Percentiles rank a stretch among this genome's conserved stretches.
These are phyloP conservation scores for Kockiozyma suomiensis DNA, from an alignment of 805 yeast species.

Conservation along the genomic window DNA sequence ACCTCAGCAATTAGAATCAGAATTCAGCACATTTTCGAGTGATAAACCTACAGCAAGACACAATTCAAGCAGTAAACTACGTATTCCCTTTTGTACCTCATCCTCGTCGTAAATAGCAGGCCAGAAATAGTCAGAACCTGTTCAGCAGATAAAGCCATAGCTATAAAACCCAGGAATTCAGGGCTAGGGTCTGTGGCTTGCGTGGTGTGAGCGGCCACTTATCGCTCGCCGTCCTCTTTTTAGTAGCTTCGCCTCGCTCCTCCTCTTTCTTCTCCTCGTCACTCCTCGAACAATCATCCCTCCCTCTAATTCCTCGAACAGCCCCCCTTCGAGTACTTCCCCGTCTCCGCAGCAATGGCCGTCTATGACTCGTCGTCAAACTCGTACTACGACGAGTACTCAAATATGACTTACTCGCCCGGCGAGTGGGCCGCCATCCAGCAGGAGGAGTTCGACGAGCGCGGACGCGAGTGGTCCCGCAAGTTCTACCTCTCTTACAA, in stretches of 20 bases:
- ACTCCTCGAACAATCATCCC: slow-evolving; percentile 1
- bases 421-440: slow-evolving; percentile 31
- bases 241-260: not conserved
- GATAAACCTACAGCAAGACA: not conserved
- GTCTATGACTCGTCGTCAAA: slow-evolving; percentile 20
- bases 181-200: slow-evolving; percentile 10
- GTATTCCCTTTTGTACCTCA: too few relatives aligned
- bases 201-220: slow-evolving; percentile 18
- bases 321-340: not conserved
- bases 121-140: not conserved
- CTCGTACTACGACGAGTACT: slow-evolving; percentile 23
- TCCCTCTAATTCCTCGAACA: not conserved
- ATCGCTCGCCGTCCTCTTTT: slow-evolving; percentile 8
- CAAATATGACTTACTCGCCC: slow-evolving; percentile 29
- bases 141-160: not conserved
- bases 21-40: not conserved
- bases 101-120: not conserved
- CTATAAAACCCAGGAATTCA: not conserved
- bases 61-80: not conserved
- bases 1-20: not conserved
- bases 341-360: slow-evolving; percentile 6
- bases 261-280: slow-evolving; percentile 2
- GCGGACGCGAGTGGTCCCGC: slow-evolving; percentile 35
- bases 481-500: slow-evolving; percentile 33
- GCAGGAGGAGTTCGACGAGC: slow-evolving; percentile 35